These are phyloP conservation scores for Plasmodium ovale DNA, from an alignment of 169 alveolate species.

Conservation along the genomic window DNA sequence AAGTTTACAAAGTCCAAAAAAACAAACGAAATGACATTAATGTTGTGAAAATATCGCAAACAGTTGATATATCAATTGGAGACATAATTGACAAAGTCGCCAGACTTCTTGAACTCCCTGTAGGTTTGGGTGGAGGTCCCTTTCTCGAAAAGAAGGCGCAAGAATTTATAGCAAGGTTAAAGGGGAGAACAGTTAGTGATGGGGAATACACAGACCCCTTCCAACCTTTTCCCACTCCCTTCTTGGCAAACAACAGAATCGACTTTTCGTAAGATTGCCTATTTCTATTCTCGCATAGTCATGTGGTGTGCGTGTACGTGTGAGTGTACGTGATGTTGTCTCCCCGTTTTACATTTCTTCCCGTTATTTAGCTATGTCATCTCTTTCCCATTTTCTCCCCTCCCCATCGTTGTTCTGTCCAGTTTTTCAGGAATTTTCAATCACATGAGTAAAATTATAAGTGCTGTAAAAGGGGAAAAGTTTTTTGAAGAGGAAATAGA, in stretches of 20 bases:
- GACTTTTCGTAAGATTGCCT: conserved; percentile 67
- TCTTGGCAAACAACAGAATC: conserved; percentile 26
- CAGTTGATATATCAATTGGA: conserved; percentile 69
- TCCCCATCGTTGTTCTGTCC: not conserved
- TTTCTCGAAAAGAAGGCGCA: conserved; percentile 60
- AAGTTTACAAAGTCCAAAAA: conserved; percentile 39
- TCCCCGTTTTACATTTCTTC: not conserved
- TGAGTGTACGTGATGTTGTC: too few relatives aligned
- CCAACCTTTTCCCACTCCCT: conserved; percentile 68
- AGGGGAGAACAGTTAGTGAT: conserved; percentile 5
- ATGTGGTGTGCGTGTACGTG: not conserved
- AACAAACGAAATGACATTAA: conserved; percentile 48
- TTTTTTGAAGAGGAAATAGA: conserved; percentile 59
- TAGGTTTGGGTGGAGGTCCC: conserved; percentile 76
- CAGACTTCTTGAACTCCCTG: conserved; percentile 54
- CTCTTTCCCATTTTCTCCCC: not conserved
- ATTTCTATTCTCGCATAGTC: not conserved
- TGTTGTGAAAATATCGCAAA: conserved; percentile 34
- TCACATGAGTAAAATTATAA: conserved; percentile 57
- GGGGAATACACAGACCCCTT: conserved; percentile 28
- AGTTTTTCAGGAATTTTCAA: conserved; percentile 68
- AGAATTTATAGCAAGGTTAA: conserved; percentile 35
- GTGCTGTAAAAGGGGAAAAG: conserved; percentile 22
- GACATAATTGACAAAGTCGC: conserved; percentile 70
- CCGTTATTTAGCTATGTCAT: not conserved